Percentiles rank a stretch among this genome's conserved stretches.
These are phyloP conservation scores for Melastoma candidum DNA, from an alignment of 441 rosid genomes.

Conservation along the genomic window DNA sequence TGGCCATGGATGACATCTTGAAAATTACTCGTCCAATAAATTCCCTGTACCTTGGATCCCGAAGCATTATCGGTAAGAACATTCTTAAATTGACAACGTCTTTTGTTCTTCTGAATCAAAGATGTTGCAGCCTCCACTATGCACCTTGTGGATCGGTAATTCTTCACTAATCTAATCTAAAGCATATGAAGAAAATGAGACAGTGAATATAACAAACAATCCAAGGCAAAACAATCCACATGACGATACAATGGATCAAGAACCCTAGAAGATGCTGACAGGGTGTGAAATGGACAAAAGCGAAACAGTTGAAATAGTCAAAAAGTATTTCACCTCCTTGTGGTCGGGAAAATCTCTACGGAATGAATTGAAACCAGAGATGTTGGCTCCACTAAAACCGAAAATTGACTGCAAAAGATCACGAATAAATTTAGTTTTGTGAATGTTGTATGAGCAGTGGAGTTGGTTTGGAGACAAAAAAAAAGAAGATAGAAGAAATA, in stretches of 20 bases:
- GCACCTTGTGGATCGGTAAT: conserved; percentile 78
- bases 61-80: conserved; percentile 66
- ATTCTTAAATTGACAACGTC: conserved; percentile 56
- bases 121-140: conserved; percentile 92
- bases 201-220: conserved; percentile 5
- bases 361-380: conserved; percentile 87
- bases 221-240: not conserved
- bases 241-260: not conserved
- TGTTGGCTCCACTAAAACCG: conserved; percentile 91
- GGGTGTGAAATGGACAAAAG: conserved; percentile 3
- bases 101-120: conserved; percentile 67
- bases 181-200: conserved; percentile 16
- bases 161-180: conserved; percentile 74
- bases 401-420: conserved; percentile 72
- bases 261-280: conserved; percentile 11
- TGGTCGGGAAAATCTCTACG: conserved; percentile 65
- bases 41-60: conserved; percentile 68
- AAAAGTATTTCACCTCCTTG: conserved; percentile 58
- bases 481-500: conserved; percentile 1
- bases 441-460: not conserved
- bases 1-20: conserved; percentile 1
- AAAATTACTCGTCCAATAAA: not conserved
- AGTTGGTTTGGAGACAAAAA: not conserved
- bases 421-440: not conserved
- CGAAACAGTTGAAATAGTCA: conserved; percentile 12